phyloP scores from a whole-genome alignment of 345 rosid genomes.

The Passiflora organensis region DNA sequence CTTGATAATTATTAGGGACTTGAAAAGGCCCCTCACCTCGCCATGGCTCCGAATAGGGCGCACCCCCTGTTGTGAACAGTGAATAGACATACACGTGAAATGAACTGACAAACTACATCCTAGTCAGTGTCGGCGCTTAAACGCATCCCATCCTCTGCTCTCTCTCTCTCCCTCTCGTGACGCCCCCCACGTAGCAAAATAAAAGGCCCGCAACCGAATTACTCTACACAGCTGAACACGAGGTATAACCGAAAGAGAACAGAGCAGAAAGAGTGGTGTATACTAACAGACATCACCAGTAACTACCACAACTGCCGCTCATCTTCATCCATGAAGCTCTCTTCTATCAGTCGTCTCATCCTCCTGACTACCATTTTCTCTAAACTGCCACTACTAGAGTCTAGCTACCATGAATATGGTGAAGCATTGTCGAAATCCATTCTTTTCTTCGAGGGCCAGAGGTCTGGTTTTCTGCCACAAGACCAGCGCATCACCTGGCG shows the following conservation, averaged over 20 bases:
- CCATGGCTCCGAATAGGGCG: not conserved
- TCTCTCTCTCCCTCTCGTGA: not conserved
- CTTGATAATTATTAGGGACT: too few relatives aligned
- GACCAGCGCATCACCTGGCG: conserved; percentile 75
- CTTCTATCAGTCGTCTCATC: conserved; percentile 6
- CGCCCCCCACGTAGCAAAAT: not conserved
- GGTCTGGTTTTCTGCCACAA: conserved; percentile 72
- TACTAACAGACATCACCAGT: not conserved
- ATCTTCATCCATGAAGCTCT: conserved; percentile 7
- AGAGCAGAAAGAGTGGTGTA: not conserved
- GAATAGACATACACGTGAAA: conserved; percentile 8
- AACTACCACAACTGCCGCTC: not conserved
- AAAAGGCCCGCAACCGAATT: too few relatives aligned
- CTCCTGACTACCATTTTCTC: not conserved
- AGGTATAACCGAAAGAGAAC: too few relatives aligned
- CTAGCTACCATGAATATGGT: conserved; percentile 51
- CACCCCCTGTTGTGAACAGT: not conserved
- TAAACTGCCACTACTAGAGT: conserved; percentile 9
- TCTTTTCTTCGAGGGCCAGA: conserved; percentile 94
- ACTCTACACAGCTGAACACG: too few relatives aligned
- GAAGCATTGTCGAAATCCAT: conserved; percentile 85
- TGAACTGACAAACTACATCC: conserved; percentile 4
- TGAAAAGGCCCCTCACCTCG: too few relatives aligned
- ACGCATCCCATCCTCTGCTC: conserved; percentile 5
- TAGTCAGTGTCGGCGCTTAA: conserved; percentile 7